Base-by-base conservation (phyloP, 2,329 filamentous ascomycete genomes). In the Epichloe sibirici region DNA sequence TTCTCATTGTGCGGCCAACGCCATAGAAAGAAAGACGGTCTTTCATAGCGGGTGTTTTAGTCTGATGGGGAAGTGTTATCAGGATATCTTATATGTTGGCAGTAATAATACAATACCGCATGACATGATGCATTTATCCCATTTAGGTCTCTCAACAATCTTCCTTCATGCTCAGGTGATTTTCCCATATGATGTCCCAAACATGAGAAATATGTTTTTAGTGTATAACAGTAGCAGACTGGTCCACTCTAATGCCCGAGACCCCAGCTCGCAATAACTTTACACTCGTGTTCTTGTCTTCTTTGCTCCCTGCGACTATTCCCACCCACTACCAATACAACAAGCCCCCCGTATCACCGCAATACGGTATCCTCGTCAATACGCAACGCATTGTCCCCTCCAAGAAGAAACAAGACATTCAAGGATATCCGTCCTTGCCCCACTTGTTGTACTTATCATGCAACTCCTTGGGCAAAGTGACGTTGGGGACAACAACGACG, bases 361-460 rank as follows among this genome's bases (percentile, higher is more conserved):
- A 31, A 31, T 11, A 11, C 31, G 31, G 31, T 8, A 31, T 31
- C 31, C 31, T 31, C 31, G 31, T 11, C 31, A 31, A 31, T 31
- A 25, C 11, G 4, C 40, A 43, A 25, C n/a, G n/a, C 17, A 3
- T 43, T 12, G 4, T 12, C 40, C 21, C 42, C 21, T 28, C 6
- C 38, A 3, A 40, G 17, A 47, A 23, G 4, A 48, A 21, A 25
- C 9, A 48, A 39, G 8, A 8, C 31, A 3, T 67, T 75, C 37
- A 88, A 61, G 70, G 70, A 74, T 86, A 97, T 62, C 89, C 90
- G 62, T 97, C 93, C 83, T 97, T 97, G 72, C 93, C 93, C 83
- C 88, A 97, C 80, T 98, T 98, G 87, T 98, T 98, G 83, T 86
- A 97, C 76, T 86, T 86, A 63, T 98, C 93, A 75, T 98, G 93